Evolutionary conservation across 2,329 filamentous ascomycete genomes (phyloP), one percentile per base, ranked within the genome.

Genomic region (Ophioceras dolichostomum): DNA sequence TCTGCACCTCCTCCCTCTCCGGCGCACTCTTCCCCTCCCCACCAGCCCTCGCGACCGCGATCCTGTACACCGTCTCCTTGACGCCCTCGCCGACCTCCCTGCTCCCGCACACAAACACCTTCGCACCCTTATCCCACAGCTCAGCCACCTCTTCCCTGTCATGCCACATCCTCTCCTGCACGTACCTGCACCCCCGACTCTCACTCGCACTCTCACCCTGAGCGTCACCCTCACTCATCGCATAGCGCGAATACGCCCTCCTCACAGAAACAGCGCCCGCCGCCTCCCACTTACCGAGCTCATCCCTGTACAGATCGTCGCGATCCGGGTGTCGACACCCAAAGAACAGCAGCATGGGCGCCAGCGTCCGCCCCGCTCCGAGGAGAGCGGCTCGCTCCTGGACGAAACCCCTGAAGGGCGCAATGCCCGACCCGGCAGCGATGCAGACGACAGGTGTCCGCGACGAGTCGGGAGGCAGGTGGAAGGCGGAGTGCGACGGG

Each of bases 311-410:
- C 0, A 83, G 49, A 29, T 74, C 64, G 44, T 83, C 79, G 10
- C 58, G 52, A 0, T 60, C 62, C 1, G 68, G 66, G 5, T 60
- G 51, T 12, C 72, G 69, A 50, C 76, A 82, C 5, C 79, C 79
- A 45, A 73, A 67, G 59, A 80, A 81, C 2, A 83, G 61, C n/a
- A 83, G 43, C 0, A 76, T 74, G 0, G 70, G 72, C 0, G 73
- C 77, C 0, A 83, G 58, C 20, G 52, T 56, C 10, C 68, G 60
- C 2, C 75, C 74, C 0, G 62, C 61, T 4, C 53, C 55, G 12
- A 65, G 51, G 58, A 69, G 61, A 16, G 60, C 61, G 0, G 70
- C 73, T 1, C 76, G 71, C 43, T 81, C 74, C 52, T 78, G 71
- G 9, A 77, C 46, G 47, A 80, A 80, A 0, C 68, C 75, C 0